Evolutionary conservation across 305 asterid species (phyloP), one percentile per base, ranked within the genome.

Genomic region (Withania somnifera): DNA sequence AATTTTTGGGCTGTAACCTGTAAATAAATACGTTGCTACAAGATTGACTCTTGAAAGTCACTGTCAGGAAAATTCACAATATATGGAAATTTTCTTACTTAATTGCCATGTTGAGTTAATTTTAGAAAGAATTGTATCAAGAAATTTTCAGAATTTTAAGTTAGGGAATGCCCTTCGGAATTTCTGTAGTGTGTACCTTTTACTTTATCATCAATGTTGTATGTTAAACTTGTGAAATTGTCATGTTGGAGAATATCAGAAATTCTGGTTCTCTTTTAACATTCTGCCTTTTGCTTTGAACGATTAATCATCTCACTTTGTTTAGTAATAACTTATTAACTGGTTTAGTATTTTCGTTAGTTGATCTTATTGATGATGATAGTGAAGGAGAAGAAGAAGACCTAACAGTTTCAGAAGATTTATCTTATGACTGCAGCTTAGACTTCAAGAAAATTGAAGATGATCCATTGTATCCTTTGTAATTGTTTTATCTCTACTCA

Each of bases 401-500:
- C 17, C 64, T 30, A 79, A 84, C 82, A 84, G 88, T 83, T 40
- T 73, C 80, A 83, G 86, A 85, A 42, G 82, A 54, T 80, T 79
- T 84, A 52, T 85, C 93, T 5, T 83, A 81, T 34, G 84, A 81
- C 60, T 73, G 84, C 54, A 47, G 83, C 47, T 22, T 82, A 63
- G 82, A 86, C 87, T 61, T 85, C 66, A 42, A 71, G 20, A 86
- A 78, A 56, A 47, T 79, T 30, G 92, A 90, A 58, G 97, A 94
- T 15, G 96, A 94, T 84, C 86, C 87, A 45, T 80, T 91, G 97
- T 95, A 93, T 93, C 95, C 94, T 87, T 83, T 82, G 53, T 71
- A 57, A 10, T 8, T 68, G 73, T 15, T 19, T 79, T 11, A 11
- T 53, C n/a, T n/a, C 68, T 77, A 75, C 26, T 28, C 57, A 50